A percentile compares a stretch with the other conserved stretches of the same genome.
phyloP scores from a whole-genome alignment of 1,284 basidiomycete species.

The Xerocomus minutiporus region DNA sequence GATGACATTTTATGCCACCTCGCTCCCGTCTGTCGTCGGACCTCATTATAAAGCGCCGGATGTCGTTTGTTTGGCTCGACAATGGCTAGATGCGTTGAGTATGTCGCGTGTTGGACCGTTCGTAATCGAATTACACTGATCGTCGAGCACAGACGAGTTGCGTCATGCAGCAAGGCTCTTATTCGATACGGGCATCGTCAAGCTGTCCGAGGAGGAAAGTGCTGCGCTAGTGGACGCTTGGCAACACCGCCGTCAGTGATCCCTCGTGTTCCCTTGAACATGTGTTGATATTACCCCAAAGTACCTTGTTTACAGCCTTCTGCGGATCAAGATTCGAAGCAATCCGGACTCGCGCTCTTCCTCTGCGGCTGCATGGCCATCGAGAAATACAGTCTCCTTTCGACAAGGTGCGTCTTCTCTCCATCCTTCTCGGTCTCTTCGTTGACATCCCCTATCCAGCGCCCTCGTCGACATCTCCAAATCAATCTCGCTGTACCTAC shows the following conservation, averaged over 20 bases:
- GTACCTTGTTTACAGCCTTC: constrained; percentile 69
- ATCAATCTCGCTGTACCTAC: constrained; percentile 74
- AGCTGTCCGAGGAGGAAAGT: constrained; percentile 65
- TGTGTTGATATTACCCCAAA: constrained; percentile 13
- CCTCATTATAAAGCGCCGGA: constrained; percentile 59
- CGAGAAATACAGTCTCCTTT: constrained; percentile 75
- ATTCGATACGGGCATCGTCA: constrained; percentile 69
- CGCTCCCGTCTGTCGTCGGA: constrained; percentile 59
- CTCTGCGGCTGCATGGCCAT: constrained; percentile 81
- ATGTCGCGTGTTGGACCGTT: constrained; percentile 22
- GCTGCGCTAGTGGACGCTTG: constrained; percentile 59
- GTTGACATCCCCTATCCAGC: constrained; percentile 39
- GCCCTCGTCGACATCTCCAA: constrained; percentile 79
- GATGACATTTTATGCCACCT: constrained; percentile 72
- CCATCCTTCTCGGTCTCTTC: too few relatives aligned
- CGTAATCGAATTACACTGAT: background rate
- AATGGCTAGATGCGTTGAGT: constrained; percentile 76
- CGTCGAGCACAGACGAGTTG: constrained; percentile 52
- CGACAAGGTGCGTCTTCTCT: constrained; percentile 51
- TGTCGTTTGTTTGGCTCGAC: constrained; percentile 64
- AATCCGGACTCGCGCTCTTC: constrained; percentile 67
- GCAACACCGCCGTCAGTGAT: constrained; percentile 59
- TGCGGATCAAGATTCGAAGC: constrained; percentile 48
- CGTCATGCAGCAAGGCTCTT: constrained; percentile 70
- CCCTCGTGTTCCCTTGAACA: background rate